Base-by-base conservation (phyloP, 345 rosid species). In the Isatis tinctoria region DNA sequence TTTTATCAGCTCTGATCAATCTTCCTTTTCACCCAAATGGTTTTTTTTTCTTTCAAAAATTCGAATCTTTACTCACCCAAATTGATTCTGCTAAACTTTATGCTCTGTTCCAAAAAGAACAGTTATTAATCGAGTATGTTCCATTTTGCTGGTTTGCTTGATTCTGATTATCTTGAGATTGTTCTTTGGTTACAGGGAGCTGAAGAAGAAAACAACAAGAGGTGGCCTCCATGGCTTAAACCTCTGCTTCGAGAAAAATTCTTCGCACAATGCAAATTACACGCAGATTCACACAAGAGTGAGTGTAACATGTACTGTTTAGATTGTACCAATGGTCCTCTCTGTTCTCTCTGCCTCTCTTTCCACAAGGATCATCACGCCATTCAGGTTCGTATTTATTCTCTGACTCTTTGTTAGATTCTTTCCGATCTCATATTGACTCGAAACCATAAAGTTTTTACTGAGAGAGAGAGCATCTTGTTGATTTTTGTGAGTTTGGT, bases 291-390 rank as follows among this genome's bases (percentile, higher is more conserved):
- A 66, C 96, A 89, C 80, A 92, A 92, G 88, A 95, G 92, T 70
- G 99, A 95, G 60, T 92, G 99, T 75, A 95, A 95, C 67, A 92
- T 92, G 99, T 95, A 83, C 67, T 95, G 99, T 65, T 83, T 95
- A 82, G 99, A 95, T 65, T 95, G 99, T 72, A 84, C 86, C 81
- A 83, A 84, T 74, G 96, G 98, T 13, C 83, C 94, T 49, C 89
- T 95, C 56, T 95, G 98, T 74, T 89, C 96, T 74, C 80, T 83
- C 26, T 94, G 98, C 27, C 86, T 91, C 52, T 73, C 83, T 20
- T 67, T 69, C 65, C 98, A 94, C 83, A 89, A 80, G 52, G 94
- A 88, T 44, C 98, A 94, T 60, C 88, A 83, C 65, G 84, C 72
- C 59, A 91, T 91, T 79, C 98, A 93, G 98, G 98, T 93, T 57